Evolutionary conservation across 805 yeast genomes (phyloP).

Genomic region (Saccharomyces jurei): DNA sequence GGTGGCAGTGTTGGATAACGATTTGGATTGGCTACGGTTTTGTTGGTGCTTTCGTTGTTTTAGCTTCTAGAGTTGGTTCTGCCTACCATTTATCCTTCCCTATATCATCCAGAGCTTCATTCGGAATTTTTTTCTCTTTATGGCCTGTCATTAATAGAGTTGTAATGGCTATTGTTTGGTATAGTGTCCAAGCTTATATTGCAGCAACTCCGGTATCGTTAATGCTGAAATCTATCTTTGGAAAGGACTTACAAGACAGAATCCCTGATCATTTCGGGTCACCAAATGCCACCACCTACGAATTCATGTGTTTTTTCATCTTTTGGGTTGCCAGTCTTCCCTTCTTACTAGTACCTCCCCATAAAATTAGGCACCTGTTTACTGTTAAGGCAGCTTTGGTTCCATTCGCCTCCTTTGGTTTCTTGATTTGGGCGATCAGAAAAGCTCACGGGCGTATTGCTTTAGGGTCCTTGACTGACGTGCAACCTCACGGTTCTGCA

Average conservation of each 20-base stretch:
- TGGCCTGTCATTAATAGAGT: slow-evolving; percentile 85
- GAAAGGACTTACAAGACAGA: slow-evolving; percentile 48
- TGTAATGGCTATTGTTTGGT: slow-evolving; percentile 80
- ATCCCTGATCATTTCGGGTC: slow-evolving; percentile 51
- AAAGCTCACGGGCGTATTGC: slow-evolving; percentile 53
- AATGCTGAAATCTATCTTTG: slow-evolving; percentile 68
- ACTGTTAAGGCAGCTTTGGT: slow-evolving; percentile 67
- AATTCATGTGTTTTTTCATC: slow-evolving; percentile 62
- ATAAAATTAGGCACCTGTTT: slow-evolving; percentile 69
- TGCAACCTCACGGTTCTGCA: slow-evolving; percentile 3
- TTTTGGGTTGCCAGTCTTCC: slow-evolving; percentile 75
- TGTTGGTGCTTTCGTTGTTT: slow-evolving; percentile 56
- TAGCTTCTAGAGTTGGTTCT: slow-evolving; percentile 67
- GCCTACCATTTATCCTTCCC: slow-evolving; percentile 77
- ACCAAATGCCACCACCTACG: slow-evolving; percentile 57
- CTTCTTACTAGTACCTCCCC: slow-evolving; percentile 70
- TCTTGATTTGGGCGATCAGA: slow-evolving; percentile 71
- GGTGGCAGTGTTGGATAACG: slow-evolving; percentile 86
- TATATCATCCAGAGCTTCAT: slow-evolving; percentile 65
- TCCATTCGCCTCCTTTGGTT: slow-evolving; percentile 73
- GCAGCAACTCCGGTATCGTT: slow-evolving; percentile 74
- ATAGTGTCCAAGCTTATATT: slow-evolving; percentile 71
- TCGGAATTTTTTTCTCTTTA: slow-evolving; percentile 74
- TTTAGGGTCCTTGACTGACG: slow-evolving; percentile 7
- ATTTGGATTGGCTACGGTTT: slow-evolving; percentile 78